Evolutionary conservation across 176 grass and related monocot species (phyloP).

Genomic region (Lolium perenne): DNA sequence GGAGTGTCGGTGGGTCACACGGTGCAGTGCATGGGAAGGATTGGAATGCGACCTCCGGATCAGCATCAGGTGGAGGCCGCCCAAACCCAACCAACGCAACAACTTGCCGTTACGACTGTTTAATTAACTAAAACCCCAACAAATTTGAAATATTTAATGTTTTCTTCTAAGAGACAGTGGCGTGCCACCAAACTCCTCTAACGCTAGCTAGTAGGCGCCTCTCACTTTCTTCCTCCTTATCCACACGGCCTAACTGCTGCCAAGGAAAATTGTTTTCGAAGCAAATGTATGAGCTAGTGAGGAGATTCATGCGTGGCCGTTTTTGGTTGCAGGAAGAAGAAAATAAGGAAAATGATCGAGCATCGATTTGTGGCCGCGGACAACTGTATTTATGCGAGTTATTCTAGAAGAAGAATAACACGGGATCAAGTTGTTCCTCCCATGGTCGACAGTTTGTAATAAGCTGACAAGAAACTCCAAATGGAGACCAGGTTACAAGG

Average conservation of each 20-base stretch:
- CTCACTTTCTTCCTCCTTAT: slow-evolving; percentile 33
- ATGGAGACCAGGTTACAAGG: no score
- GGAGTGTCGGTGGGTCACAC: slow-evolving; percentile 10
- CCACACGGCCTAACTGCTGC: slow-evolving; percentile 41
- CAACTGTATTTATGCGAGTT: no score
- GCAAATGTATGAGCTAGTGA: not conserved
- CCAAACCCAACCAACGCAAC: slow-evolving; percentile 38
- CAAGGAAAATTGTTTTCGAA: slow-evolving; percentile 1
- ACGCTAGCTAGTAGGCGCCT: not conserved
- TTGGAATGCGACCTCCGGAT: slow-evolving; percentile 19
- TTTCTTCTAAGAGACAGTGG: slow-evolving; percentile 30
- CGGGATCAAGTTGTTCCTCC: no score
- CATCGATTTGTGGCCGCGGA: no score
- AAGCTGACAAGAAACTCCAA: no score
- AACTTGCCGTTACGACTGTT: not conserved
- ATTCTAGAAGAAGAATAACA: no score
- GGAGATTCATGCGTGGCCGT: not conserved
- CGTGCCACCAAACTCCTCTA: slow-evolving; percentile 39
- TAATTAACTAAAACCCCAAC: not conserved
- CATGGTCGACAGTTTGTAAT: no score
- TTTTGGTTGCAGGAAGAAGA: not conserved
- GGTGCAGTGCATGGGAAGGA: not conserved
- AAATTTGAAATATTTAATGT: not conserved
- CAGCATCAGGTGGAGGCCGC: slow-evolving; percentile 27
- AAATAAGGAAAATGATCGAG: not conserved